These are phyloP conservation scores for Talaromyces sp. DNA, from an alignment of 2,329 filamentous ascomycete species.

Conservation along the genomic window DNA sequence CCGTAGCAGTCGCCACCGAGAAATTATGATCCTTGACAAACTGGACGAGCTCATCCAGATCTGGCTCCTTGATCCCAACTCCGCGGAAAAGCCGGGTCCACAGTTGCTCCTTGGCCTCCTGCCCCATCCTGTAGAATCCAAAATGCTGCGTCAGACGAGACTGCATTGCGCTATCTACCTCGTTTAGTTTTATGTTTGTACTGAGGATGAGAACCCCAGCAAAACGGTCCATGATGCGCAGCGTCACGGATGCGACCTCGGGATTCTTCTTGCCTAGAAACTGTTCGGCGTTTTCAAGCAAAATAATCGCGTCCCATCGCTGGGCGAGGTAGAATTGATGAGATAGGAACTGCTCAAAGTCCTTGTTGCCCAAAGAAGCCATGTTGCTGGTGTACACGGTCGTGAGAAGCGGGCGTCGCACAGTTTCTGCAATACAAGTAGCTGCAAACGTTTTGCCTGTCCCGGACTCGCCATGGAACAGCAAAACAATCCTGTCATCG, in stretches of 20 bases:
- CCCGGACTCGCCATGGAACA: not conserved
- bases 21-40: not conserved
- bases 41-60: not conserved
- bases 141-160: not conserved
- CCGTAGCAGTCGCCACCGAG: not conserved
- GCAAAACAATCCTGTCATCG: not conserved
- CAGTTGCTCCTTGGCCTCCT: not conserved
- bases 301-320: not conserved
- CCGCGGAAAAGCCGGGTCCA: not conserved
- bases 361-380: not conserved
- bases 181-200: not conserved
- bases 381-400: not conserved
- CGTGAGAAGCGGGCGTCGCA: not conserved
- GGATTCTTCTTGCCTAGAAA: not conserved
- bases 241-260: not conserved
- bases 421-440: not conserved
- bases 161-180: not conserved
- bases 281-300: not conserved
- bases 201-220: not conserved
- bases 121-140: not conserved
- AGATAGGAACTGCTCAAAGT: not conserved
- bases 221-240: not conserved
- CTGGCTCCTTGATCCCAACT: not conserved
- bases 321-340: not conserved
- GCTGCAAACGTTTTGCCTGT: not conserved